Conservation (phyloP, 176 grass and related monocot genomes). For the Alopecurus myosuroides region DNA sequence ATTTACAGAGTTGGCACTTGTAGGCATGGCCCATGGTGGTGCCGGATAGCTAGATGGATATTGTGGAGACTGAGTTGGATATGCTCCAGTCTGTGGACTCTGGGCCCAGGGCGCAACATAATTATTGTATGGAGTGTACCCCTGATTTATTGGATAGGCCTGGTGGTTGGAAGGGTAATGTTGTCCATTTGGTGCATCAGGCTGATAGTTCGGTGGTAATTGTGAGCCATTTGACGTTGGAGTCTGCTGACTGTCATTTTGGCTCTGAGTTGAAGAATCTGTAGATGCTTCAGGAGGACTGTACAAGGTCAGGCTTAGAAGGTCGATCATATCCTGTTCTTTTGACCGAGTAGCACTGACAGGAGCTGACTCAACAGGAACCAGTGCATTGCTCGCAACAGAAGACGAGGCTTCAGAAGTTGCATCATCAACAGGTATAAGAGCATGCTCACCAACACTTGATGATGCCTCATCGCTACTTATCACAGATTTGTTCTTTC, state of each 20-base stretch:
- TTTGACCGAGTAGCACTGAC: slow-evolving; percentile 30
- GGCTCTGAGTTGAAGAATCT: slow-evolving; percentile 36
- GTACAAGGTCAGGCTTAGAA: slow-evolving; percentile 78
- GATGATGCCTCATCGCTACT: slow-evolving; percentile 47
- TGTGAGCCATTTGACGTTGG: slow-evolving; percentile 23
- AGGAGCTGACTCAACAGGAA: slow-evolving; percentile 40
- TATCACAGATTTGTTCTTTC: slow-evolving; percentile 51
- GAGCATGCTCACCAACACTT: slow-evolving; percentile 54
- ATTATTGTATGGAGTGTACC: slow-evolving; percentile 57
- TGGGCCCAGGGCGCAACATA: slow-evolving; percentile 87
- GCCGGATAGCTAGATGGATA: slow-evolving; percentile 41
- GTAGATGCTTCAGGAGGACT: slow-evolving; percentile 41
- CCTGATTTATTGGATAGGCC: slow-evolving; percentile 29
- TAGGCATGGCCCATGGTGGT: slow-evolving; percentile 44
- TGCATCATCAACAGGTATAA: slow-evolving; percentile 41
- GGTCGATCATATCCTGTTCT: slow-evolving; percentile 94
- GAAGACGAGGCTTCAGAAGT: slow-evolving; percentile 49
- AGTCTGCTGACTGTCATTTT: slow-evolving; percentile 23
- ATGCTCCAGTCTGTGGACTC: slow-evolving; percentile 24
- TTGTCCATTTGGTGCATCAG: slow-evolving; percentile 10
- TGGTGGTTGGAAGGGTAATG: slow-evolving; percentile 26
- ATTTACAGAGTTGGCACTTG: slow-evolving; percentile 35
- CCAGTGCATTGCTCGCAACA: slow-evolving; percentile 62
- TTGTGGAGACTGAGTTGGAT: slow-evolving; percentile 26
- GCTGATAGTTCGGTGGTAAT: background rate